phyloP scores from a whole-genome alignment of 169 alveolate genomes.

The Plasmodium blacklocki region DNA sequence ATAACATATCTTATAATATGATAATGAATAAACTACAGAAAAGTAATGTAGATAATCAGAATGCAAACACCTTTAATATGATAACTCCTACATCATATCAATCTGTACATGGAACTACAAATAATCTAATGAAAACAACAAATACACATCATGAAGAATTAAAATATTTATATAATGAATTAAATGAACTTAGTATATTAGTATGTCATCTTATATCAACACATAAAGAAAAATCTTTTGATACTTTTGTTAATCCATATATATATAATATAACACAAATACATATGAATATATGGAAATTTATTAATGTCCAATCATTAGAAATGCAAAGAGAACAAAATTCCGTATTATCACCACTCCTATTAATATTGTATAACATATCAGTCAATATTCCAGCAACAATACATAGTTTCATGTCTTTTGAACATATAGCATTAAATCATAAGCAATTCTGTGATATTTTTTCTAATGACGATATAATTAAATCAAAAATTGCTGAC shows the following conservation, averaged over 20 bases:
- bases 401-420: slow-evolving; percentile 47
- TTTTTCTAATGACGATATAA: slow-evolving; percentile 48
- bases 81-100: slow-evolving; percentile 55
- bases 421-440: slow-evolving; percentile 45
- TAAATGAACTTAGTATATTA: slow-evolving; percentile 58
- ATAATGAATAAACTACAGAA: slow-evolving; percentile 47
- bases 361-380: slow-evolving; percentile 50
- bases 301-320: slow-evolving; percentile 60
- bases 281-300: slow-evolving; percentile 52
- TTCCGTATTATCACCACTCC: slow-evolving; percentile 55
- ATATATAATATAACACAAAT: slow-evolving; percentile 68
- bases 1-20: slow-evolving; percentile 62
- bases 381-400: slow-evolving; percentile 56
- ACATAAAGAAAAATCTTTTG: slow-evolving; percentile 62
- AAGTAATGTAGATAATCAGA: not conserved
- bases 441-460: slow-evolving; percentile 68
- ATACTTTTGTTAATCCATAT: slow-evolving; percentile 61
- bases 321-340: slow-evolving; percentile 78
- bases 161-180: slow-evolving; percentile 62
- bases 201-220: slow-evolving; percentile 72
- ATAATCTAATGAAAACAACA: not conserved
- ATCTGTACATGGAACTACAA: not conserved
- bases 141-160: slow-evolving; percentile 43
- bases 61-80: slow-evolving; percentile 11
- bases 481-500: slow-evolving; percentile 43